Base-by-base conservation (phyloP, 2,329 filamentous ascomycete genomes). In the Alternaria panax region DNA sequence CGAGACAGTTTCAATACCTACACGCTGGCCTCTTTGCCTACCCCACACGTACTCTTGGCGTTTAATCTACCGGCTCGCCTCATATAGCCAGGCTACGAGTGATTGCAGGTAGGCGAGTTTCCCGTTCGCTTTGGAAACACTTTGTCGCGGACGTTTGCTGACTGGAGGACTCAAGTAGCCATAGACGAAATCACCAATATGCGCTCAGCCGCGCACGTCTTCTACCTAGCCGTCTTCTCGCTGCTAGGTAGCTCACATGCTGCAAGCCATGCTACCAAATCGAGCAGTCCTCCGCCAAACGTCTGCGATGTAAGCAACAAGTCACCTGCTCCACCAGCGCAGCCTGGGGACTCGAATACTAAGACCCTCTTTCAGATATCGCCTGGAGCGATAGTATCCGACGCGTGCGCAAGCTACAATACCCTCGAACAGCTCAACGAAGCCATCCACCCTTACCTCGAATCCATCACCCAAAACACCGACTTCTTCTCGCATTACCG, bases 401-500 rank as follows among this genome's bases (percentile, higher is more conserved):
- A 99, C 78, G 93, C 95, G 48, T 98, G 95, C 81, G 92, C 92
- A 63, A 97, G 94, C 56, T 99, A 96, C 80, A 89, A 90, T 56
- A 93, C 92, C 36, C 90, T 99, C 78, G 93, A 99, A 75, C 83
- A 84, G 40, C 84, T 99, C 54, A 99, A 98, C 80, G 80, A 84
- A 67, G 86, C 87, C 60, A 84, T 97, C 63, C 89, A 90, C 70
- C 91, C 93, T 18, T 86, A 88, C 52, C 82, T 99, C 68, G 86
- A 92, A 71, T 90, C 92, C 55, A 87, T 99, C 45, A 96, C 92
- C 0, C 87, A 87, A 69, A 88, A 91, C 53, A 96, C 94, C 78
- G 95, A 99, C 80, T 99, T 97, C 85, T 99, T 99, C 81, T 94
- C 94, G 53, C 93, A 98, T 80, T 99, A 98, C 82, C 90, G 95